Base-by-base conservation (phyloP, 208 protist species). In the Polymyxa betae region DNA sequence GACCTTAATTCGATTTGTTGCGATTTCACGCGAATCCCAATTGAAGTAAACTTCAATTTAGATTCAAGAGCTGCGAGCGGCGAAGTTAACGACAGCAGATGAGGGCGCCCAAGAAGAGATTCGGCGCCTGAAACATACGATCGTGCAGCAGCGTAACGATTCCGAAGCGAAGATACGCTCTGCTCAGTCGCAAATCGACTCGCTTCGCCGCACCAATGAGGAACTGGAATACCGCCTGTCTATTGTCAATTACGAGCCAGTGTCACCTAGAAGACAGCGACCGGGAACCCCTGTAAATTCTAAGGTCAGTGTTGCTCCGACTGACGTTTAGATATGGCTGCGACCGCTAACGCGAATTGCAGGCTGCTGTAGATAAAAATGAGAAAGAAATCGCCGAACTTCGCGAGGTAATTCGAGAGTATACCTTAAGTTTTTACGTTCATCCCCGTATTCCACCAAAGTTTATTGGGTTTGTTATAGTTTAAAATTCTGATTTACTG, bases 61-160 rank as follows among this genome's bases (percentile, higher is more conserved):
- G 72, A 82, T 82, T 38, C 72, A 82, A 82, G 72, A 82, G 16
- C n/a, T 82, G n/a, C 72, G 72, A 20, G 5, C 35, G 16, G n/a
- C 72, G 16, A 5, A 82, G 16, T 35, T 82, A 12, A 43, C 35
- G 16, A 82, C 5, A 5, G 72, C 72, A 20, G 72, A 82, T 43
- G 72, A 82, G 5, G n/a, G 35, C 40, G 72, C 72, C 10, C 16
- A 38, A 5, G 72, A 82, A 45, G 72, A 82, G 40, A 82, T 82
- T 40, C 72, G 72, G 16, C 72, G 72, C n/a, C 72, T 82, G 16
- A 82, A 82, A n/a, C 72, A 82, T 20, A 20, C 72, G 5, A 5
- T 82, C 16, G 72, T 82, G 72, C 72, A 82, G 40, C 35, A 38
- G 35, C n/a, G 72, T 16, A 35, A 82, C 35, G 72, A 82, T 38